Base-by-base conservation (phyloP, 148 eudicot genomes). In the Chenopodium berlandieri region DNA sequence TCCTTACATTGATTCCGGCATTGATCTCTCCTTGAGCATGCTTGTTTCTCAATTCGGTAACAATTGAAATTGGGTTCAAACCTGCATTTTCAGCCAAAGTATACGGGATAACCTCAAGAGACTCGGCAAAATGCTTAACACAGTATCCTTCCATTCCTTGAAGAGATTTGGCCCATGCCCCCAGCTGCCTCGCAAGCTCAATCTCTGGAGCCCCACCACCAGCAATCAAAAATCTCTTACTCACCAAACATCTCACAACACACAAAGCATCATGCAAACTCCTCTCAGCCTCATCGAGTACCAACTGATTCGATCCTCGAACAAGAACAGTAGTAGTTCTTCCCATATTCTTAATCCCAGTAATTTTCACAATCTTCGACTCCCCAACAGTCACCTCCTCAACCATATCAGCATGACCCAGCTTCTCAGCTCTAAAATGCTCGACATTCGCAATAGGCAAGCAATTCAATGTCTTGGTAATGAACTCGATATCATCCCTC, bases 191-290 rank as follows among this genome's bases (percentile, higher is more conserved):
- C 0, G 97, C 90, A 11, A 95, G 90, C 88, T 95, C 98, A 70
- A 95, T 93, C 89, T 95, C 98, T 4, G 98, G 97, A 4, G 98
- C 98, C 14, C 98, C 98, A 81, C 98, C 96, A 47, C 98, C 98
- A 1, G 97, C 98, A 87, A 94, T 91, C 83, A 94, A 74, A 81
- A 94, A 94, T 88, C 83, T 94, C 82, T 94, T 94, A 83, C 87
- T 90, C 80, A 94, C 98, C 81, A 94, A 78, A 84, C 97, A 94
- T 88, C 98, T 91, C 52, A 94, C 97, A 80, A 94, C 98, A 83
- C 98, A 94, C 75, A 94, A 83, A 14, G 98, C 98, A 86, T 94
- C 98, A 12, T 94, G 98, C 93, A 94, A 88, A 56, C 98, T 94
- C 87, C 97, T 85, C 52, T 94, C 98, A 4, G 98, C 98, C 89